A percentile compares a stretch with the other conserved stretches of the same genome.
Conservation (phyloP, 768 basidiomycete genomes). For the Auriscalpium microsporum region DNA sequence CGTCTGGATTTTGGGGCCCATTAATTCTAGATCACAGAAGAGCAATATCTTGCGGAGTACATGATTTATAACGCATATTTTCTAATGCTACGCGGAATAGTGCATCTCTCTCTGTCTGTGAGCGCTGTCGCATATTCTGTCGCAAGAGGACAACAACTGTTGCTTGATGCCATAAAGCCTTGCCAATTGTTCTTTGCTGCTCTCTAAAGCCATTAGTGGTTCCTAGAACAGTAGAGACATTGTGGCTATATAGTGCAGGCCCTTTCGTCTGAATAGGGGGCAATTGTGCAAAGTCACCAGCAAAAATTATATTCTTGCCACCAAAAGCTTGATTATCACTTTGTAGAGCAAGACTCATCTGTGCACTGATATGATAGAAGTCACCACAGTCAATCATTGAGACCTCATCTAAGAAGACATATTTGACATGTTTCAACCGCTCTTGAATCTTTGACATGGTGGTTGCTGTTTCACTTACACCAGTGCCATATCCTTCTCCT, state of each 20-base stretch:
- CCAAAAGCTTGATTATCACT: conserved; percentile 23
- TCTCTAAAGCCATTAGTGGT: background rate
- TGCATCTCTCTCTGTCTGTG: conserved; percentile 17
- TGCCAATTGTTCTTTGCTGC: conserved; percentile 8
- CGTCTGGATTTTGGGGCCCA: conserved; percentile 1
- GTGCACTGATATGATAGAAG: conserved; percentile 20
- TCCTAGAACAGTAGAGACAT: background rate
- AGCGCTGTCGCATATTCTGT: conserved; percentile 15
- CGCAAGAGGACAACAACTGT: conserved; percentile 14
- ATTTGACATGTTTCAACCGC: conserved; percentile 23
- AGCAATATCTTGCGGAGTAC: conserved; percentile 28
- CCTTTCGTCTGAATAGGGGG: conserved; percentile 20
- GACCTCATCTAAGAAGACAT: conserved; percentile 36
- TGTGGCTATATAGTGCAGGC: conserved; percentile 15
- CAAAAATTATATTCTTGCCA: conserved; percentile 34
- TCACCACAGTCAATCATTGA: conserved; percentile 31
- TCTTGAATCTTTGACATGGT: background rate
- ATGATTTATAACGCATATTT: conserved; percentile 24
- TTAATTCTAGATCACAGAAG: conserved; percentile 24
- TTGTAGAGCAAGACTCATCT: conserved; percentile 15
- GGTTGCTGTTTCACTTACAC: background rate
- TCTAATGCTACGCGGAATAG: conserved; percentile 24
- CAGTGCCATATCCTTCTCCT: background rate
- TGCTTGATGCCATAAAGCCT: conserved; percentile 14
- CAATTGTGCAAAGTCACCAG: conserved; percentile 39